Percentiles rank a stretch among this genome's conserved stretches.
phyloP scores from a whole-genome alignment of 2,329 filamentous ascomycete genomes.

The Claviceps humidiphila region DNA sequence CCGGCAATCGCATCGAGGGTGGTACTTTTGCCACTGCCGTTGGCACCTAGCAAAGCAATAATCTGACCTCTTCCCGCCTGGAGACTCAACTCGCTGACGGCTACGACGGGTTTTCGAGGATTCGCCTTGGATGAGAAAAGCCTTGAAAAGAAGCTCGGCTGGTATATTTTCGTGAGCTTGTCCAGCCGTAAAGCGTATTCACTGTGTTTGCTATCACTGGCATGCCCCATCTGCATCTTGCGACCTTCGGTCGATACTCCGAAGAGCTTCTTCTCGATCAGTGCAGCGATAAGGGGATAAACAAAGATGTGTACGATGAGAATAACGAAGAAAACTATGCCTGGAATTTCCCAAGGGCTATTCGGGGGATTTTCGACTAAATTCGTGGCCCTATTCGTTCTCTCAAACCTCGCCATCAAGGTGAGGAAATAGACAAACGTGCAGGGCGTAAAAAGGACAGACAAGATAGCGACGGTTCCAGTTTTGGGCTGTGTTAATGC shows the following conservation, averaged over 20 bases:
- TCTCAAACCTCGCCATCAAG: conserved; percentile 65
- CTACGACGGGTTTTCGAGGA: conserved; percentile 51
- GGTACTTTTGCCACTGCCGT: conserved; percentile 82
- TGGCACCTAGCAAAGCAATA: conserved; percentile 73
- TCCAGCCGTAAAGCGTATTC: conserved; percentile 54
- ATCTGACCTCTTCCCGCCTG: conserved; percentile 68
- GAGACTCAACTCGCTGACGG: conserved; percentile 62
- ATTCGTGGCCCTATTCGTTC: conserved; percentile 43
- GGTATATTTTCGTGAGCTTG: conserved; percentile 67
- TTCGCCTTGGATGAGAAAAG: conserved; percentile 27
- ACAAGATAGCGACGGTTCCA: conserved; percentile 53
- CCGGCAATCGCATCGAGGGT: conserved; percentile 82
- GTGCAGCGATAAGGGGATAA: conserved; percentile 63
- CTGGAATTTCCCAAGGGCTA: conserved; percentile 55
- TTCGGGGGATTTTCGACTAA: conserved; percentile 48
- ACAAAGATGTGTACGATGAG: conserved; percentile 62
- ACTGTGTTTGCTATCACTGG: conserved; percentile 13
- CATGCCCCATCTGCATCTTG: conserved; percentile 29
- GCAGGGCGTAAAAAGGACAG: conserved; percentile 72
- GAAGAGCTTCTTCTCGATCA: conserved; percentile 62
- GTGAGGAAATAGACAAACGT: conserved; percentile 75
- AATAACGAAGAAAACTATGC: conserved; percentile 67
- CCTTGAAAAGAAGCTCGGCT: conserved; percentile 47
- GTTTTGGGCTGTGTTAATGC: conserved; percentile 50
- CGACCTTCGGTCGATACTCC: conserved; percentile 56